A percentile compares a stretch with the other conserved stretches of the same genome.
Conservation (phyloP, 129 eudicot genomes). For the Pulicaria dysenterica region DNA sequence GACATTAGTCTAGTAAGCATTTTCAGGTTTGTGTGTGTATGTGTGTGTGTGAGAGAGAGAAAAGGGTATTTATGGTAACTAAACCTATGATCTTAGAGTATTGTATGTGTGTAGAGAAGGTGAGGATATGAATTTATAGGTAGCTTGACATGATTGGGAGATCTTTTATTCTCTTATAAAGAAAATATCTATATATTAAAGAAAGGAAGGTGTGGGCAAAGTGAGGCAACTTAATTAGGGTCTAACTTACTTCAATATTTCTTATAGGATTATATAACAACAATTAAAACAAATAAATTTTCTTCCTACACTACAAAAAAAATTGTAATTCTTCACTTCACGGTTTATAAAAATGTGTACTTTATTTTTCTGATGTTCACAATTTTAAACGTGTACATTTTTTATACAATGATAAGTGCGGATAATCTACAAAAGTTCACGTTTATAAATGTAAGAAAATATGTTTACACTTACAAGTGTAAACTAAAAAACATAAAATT, state of each 20-base stretch:
- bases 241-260: background rate
- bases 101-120: conserved; percentile 1
- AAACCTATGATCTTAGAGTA: background rate
- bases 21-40: background rate
- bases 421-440: no score
- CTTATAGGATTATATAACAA: no score
- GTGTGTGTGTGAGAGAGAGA: background rate
- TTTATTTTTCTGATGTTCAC: no score
- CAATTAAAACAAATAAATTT: no score
- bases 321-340: no score
- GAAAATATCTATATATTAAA: background rate
- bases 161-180: background rate
- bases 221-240: background rate
- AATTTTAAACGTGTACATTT: no score
- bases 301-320: no score
- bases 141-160: background rate
- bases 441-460: no score
- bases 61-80: background rate
- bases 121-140: conserved; percentile 8
- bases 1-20: conserved; percentile 30
- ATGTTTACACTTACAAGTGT: no score
- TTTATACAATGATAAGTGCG: no score
- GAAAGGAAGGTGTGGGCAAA: conserved; percentile 10
- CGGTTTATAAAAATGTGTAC: no score
- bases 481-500: no score